These are phyloP conservation scores for Calonectria pseudoreteaudii DNA, from an alignment of 2,329 filamentous ascomycete genomes.

Conservation along the genomic window DNA sequence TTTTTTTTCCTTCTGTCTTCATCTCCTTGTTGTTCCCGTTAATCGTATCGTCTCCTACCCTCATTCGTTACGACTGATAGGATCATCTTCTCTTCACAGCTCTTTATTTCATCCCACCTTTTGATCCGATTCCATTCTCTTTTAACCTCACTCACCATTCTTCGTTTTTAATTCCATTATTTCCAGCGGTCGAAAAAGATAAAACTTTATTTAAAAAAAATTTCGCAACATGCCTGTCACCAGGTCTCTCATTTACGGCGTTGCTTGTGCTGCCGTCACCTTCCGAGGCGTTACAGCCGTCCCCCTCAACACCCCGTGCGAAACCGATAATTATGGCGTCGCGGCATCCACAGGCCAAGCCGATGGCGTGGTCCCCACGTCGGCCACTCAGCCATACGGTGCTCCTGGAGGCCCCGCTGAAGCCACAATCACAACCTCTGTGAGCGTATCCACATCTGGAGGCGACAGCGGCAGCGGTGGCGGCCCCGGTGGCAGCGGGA, in stretches of 20 bases:
- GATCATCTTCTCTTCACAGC: background rate
- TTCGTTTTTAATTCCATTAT: background rate
- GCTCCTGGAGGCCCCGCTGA: background rate
- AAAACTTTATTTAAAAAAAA: background rate
- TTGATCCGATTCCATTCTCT: background rate
- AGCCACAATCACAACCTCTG: background rate
- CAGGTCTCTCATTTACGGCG: conserved; percentile 3
- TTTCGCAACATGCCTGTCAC: background rate
- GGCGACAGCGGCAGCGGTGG: background rate
- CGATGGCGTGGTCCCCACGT: background rate
- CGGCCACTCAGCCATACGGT: background rate
- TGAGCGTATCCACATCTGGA: background rate
- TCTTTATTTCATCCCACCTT: background rate
- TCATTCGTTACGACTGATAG: background rate
- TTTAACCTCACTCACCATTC: background rate
- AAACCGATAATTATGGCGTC: background rate
- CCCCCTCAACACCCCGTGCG: background rate
- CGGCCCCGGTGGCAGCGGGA: background rate
- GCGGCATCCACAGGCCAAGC: background rate
- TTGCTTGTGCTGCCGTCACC: background rate
- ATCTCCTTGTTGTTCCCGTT: background rate
- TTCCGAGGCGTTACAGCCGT: background rate
- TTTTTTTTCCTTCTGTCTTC: conserved; percentile 9
- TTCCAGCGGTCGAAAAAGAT: background rate
- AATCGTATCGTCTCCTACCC: background rate